Percentiles rank a stretch among this genome's conserved stretches.
Evolutionary conservation across 192 early-diverging fungal genomes (phyloP).

Genomic region (Coemansia sp.): DNA sequence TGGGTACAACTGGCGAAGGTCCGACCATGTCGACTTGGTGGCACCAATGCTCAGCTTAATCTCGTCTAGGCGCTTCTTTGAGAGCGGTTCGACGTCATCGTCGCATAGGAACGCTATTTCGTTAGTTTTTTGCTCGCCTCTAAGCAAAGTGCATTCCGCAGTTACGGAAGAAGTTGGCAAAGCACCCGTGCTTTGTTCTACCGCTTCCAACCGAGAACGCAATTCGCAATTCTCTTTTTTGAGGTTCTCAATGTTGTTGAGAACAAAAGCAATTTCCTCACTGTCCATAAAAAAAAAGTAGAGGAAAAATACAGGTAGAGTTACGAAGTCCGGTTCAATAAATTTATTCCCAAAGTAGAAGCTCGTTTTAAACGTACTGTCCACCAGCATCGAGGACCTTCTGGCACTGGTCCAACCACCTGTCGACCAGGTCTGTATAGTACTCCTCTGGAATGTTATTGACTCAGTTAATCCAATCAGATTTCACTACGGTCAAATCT

Average conservation of each 20-base stretch:
- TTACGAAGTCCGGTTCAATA: too few relatives aligned
- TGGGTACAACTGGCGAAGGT: conserved; percentile 5
- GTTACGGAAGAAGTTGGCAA: neutral
- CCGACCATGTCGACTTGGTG: neutral
- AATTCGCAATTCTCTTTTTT: neutral
- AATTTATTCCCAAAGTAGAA: too few relatives aligned
- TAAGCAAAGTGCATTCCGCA: neutral
- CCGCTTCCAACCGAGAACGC: neutral
- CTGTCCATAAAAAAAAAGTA: neutral
- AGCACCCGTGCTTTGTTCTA: neutral
- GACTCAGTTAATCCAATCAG: too few relatives aligned
- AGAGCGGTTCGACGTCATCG: neutral
- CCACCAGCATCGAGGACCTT: too few relatives aligned
- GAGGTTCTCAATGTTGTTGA: neutral
- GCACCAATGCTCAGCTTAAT: neutral
- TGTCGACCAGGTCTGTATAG: too few relatives aligned
- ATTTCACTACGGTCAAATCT: too few relatives aligned
- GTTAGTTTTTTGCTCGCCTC: neutral
- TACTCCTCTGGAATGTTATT: too few relatives aligned
- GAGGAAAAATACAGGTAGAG: neutral
- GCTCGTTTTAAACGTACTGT: too few relatives aligned
- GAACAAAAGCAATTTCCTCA: neutral
- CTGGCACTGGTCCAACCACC: too few relatives aligned
- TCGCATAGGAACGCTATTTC: neutral
- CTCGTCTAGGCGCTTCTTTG: conserved; percentile 2